These are phyloP conservation scores for Nannochloropsis salina DNA, from an alignment of 108 stramenopile species.

Conservation along the genomic window DNA sequence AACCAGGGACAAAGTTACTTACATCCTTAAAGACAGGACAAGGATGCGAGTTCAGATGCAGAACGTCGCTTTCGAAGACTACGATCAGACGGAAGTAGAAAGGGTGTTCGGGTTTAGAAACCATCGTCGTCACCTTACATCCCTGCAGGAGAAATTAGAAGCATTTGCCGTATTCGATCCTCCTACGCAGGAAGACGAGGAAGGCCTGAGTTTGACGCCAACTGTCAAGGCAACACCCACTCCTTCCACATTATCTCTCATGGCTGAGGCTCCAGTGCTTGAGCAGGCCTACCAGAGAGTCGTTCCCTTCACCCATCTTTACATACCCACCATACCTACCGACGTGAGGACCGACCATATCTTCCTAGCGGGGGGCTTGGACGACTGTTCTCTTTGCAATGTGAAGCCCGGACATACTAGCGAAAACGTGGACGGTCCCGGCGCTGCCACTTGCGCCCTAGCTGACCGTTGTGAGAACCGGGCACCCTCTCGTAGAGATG, in stretches of 20 bases:
- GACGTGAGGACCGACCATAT: neutral
- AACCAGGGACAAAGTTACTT: neutral
- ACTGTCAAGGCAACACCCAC: neutral
- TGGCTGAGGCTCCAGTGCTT: neutral
- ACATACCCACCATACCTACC: neutral
- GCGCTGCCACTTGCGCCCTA: neutral
- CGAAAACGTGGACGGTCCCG: neutral
- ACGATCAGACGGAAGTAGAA: neutral
- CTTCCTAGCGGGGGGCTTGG: neutral
- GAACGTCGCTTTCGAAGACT: neutral
- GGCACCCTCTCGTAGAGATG: too few species aligned
- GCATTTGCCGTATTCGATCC: neutral
- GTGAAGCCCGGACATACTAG: neutral
- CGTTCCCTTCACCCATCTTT: too few species aligned
- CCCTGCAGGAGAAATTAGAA: neutral
- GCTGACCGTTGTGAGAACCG: neutral
- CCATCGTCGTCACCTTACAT: neutral
- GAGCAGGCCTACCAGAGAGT: neutral
- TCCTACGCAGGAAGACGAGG: neutral
- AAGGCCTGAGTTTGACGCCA: too few species aligned
- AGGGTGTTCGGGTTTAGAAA: neutral
- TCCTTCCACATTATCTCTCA: neutral
- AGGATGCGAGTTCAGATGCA: neutral
- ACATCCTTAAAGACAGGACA: neutral
- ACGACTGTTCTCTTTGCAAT: neutral